Evolutionary conservation across 1,139 yeast genomes (phyloP), one percentile per base, ranked within the genome.

Genomic region (Protomyces lactucae-debilis): DNA sequence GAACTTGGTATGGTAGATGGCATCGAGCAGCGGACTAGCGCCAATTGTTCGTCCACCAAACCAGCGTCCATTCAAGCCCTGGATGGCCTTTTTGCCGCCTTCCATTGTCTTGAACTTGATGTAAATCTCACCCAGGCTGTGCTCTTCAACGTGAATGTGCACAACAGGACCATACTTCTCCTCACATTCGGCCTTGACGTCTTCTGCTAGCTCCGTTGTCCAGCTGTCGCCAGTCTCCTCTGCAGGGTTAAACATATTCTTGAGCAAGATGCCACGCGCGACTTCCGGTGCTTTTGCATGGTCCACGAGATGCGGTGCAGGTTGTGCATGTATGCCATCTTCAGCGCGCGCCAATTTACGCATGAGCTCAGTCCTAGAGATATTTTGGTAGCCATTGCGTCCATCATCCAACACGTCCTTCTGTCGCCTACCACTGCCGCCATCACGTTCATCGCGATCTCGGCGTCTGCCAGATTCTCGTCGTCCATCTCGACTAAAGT

Each of bases 151-250:
- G 12, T 70, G 67, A 48, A 76, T 71, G 64, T 77, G 78, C 14
- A 69, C 69, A 3, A 76, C 76, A 48, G 69, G 65, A 43, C 79
- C 79, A 64, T 76, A 76, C 66, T 74, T 73, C 28, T 74, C 76
- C 59, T 76, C 76, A 65, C 79, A 76, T 65, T 76, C 79, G 3
- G 70, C 71, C 43, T 70, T 70, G 48, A 77, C 77, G 65, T 76
- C 79, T 35, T 76, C 77, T 56, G 74, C 76, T 21, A 76, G 72
- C 60, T 76, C 78, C 32, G 70, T 66, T 8, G 71, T 69, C 79
- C 79, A 76, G 39, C 68, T 65, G n/a, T 70, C 71, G 8, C 76
- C 77, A 12, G 73, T 66, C 69, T 76, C 79, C 75, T 74, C 76
- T 14, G 68, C 69, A 3, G 75, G 70, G 60, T 76, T 73, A 69